A percentile compares a stretch with the other conserved stretches of the same genome.
Conservation (phyloP, 805 yeast genomes). For the Lipomyces starkeyi region DNA sequence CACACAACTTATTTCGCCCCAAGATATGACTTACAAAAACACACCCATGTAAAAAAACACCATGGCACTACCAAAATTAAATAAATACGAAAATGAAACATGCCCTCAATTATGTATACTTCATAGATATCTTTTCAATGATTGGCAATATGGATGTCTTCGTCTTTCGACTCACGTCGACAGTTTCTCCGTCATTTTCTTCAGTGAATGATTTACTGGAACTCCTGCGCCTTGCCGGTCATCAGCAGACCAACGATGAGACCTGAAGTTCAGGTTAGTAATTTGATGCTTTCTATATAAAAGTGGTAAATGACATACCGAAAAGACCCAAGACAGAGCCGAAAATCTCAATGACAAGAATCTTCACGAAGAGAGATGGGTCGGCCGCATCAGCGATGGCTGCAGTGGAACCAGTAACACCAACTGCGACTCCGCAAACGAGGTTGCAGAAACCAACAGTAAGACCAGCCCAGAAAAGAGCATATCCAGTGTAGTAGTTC, state of each 20-base stretch:
- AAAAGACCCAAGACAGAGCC: slow-evolving; percentile 95
- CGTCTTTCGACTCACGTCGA: slow-evolving; percentile 7
- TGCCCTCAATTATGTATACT: slow-evolving; percentile 17
- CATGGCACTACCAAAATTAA: slow-evolving; percentile 27
- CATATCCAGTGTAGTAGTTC: slow-evolving; percentile 91
- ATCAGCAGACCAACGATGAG: slow-evolving; percentile 94
- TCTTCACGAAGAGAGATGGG: slow-evolving; percentile 90
- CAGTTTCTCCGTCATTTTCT: slow-evolving; percentile 6
- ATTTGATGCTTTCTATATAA: not conserved
- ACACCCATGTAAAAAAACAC: slow-evolving; percentile 26
- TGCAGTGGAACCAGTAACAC: slow-evolving; percentile 98
- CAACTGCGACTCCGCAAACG: slow-evolving; percentile 96
- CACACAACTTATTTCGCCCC: slow-evolving; percentile 37
- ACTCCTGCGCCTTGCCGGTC: slow-evolving; percentile 95
- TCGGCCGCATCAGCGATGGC: slow-evolving; percentile 98
- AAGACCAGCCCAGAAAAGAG: slow-evolving; percentile 97
- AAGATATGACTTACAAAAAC: slow-evolving; percentile 36
- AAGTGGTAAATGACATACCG: slow-evolving; percentile 52
- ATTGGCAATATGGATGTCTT: slow-evolving; percentile 19
- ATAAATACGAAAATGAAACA: slow-evolving; percentile 18
- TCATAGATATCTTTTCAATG: slow-evolving; percentile 18
- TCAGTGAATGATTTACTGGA: slow-evolving; percentile 44
- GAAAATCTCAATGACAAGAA: slow-evolving; percentile 94
- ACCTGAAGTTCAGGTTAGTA: slow-evolving; percentile 18
- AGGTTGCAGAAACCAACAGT: slow-evolving; percentile 94